These are phyloP conservation scores for Aspergillus tanneri DNA, from an alignment of 2,329 filamentous ascomycete species.

Conservation along the genomic window DNA sequence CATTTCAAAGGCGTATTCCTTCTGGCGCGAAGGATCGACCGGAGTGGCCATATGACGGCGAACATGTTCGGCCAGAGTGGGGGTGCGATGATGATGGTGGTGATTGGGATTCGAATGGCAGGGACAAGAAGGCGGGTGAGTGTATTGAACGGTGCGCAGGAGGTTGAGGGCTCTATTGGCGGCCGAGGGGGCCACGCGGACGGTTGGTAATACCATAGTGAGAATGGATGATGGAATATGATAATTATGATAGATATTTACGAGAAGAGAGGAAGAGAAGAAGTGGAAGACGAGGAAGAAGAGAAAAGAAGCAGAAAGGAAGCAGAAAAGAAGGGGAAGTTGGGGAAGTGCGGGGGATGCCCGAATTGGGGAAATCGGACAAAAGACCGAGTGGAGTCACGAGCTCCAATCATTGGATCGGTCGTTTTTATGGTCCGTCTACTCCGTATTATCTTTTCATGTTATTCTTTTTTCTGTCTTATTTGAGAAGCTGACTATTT, in stretches of 20 bases:
- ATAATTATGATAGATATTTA: too few relatives aligned
- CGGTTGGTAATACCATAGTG: conserved; percentile 39
- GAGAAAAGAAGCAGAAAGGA: not conserved
- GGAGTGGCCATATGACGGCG: conserved; percentile 72
- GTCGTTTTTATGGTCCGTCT: not conserved
- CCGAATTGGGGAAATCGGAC: conserved; percentile 12
- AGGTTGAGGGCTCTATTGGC: conserved; percentile 55
- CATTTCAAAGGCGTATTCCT: conserved; percentile 99
- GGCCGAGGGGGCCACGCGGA: conserved; percentile 48
- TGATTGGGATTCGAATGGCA: conserved; percentile 88
- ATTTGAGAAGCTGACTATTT: too few relatives aligned
- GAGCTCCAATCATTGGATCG: not conserved
- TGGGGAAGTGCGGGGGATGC: conserved; percentile 6
- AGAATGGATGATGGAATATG: not conserved
- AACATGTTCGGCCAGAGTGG: conserved; percentile 53
- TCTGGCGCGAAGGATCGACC: conserved; percentile 67
- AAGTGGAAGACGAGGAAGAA: not conserved
- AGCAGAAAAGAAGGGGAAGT: conserved; percentile 5
- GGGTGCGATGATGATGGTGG: conserved; percentile 67
- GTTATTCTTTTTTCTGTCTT: too few relatives aligned
- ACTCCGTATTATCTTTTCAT: conserved; percentile 66
- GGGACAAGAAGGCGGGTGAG: conserved; percentile 82
- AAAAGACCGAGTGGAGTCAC: conserved; percentile 19
- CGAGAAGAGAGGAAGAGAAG: not conserved
- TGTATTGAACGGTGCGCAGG: conserved; percentile 86